A percentile compares a stretch with the other conserved stretches of the same genome.
These are phyloP conservation scores for Trifolium pratense DNA, from an alignment of 306 rosid species.

Conservation along the genomic window DNA sequence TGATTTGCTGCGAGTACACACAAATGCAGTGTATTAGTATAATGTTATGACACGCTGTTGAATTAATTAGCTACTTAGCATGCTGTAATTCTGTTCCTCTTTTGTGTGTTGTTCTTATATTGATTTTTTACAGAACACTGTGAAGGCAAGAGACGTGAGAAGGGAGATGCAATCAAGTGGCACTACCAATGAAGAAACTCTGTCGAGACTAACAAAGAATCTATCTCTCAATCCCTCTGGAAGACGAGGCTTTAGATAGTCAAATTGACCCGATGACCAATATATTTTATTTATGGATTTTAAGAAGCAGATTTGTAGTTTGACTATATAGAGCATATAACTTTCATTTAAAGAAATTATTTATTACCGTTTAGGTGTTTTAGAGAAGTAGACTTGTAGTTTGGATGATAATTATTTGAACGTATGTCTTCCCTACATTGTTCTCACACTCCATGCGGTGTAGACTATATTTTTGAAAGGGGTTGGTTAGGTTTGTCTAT, in stretches of 20 bases:
- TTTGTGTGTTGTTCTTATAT: background rate
- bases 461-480: too few species aligned
- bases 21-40: background rate
- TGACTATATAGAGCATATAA: background rate
- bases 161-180: constrained; percentile 45
- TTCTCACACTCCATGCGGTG: too few species aligned
- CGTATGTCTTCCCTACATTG: too few species aligned
- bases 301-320: background rate
- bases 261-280: background rate
- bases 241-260: constrained; percentile 31
- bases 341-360: too few species aligned
- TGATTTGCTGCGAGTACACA: background rate
- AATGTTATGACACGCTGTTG: too few species aligned
- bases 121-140: constrained; percentile 49
- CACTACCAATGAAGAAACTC: constrained; percentile 38
- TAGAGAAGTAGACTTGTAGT: too few species aligned
- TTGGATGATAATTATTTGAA: too few species aligned
- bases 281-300: too few species aligned
- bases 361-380: too few species aligned
- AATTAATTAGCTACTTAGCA: background rate
- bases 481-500: too few species aligned
- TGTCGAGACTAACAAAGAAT: constrained; percentile 55
- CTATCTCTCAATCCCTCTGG: constrained; percentile 51
- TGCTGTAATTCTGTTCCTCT: constrained; percentile 1
- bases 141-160: constrained; percentile 42